Evolutionary conservation across 129 eudicot genomes (phyloP), one percentile per base, ranked within the genome.

Genomic region (Lactuca sativa): DNA sequence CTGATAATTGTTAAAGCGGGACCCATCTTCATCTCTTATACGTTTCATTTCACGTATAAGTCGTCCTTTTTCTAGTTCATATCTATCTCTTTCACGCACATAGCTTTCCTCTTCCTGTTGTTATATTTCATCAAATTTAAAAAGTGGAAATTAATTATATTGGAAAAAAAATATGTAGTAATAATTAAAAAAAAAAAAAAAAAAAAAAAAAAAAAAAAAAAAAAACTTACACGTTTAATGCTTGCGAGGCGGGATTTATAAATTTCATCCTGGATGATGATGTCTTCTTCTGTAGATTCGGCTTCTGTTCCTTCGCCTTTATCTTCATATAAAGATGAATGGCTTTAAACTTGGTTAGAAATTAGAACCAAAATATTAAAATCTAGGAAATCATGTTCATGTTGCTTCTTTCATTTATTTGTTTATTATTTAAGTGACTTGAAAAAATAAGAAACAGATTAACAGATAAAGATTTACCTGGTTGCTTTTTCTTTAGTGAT

Each of bases 41-140:
- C 98, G 98, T 82, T 93, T 93, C 98, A 93, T 93, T 82, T 93
- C 98, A 55, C 98, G 98, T 77, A 93, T 93, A 48, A 93, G 95
- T 73, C 90, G 80, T 32, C 95, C 98, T 78, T 93, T 93, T 68
- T 93, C 98, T 70, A 93, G 43, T 70, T 93, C 98, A 60, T 85
- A 81, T 15, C 98, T 86, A 69, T 93, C 98, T 74, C 96, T 80
- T 81, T 93, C 98, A 11, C 98, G 95, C 80, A 89, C 79, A 63
- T 78, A 67, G 43, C 68, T 56, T 75, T 93, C 98, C 75, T 93
- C 98, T 80, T 93, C 98, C 98, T 93, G 74, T 68, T 54, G 73
- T 12, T 2, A 57, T 61, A 77, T 63, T 58, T 34, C 57, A 14
- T 14, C 37, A 15, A 48, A 30, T 12, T 5, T 17, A 54, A 4